A percentile compares a stretch with the other conserved stretches of the same genome.
Conservation (phyloP, 129 eudicot genomes). For the Pittosporum tobira region DNA sequence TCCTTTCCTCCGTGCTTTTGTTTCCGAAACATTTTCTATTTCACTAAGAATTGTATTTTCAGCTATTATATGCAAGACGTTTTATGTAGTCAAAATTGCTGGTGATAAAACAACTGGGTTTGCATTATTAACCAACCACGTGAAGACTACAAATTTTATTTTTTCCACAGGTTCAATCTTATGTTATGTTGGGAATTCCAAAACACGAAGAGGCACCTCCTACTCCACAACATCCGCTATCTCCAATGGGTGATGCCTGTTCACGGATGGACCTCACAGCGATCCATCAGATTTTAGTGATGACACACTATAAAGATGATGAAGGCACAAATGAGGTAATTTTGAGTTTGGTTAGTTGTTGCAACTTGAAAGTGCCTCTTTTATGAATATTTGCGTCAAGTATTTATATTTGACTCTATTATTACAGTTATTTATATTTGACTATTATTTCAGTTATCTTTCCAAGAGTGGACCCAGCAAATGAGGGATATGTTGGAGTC, state of each 20-base stretch:
- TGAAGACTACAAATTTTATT: neutral
- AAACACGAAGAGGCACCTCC: slow-evolving; percentile 80
- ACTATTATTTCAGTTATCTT: slow-evolving; percentile 42
- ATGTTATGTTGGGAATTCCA: slow-evolving; percentile 74
- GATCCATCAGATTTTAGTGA: slow-evolving; percentile 69
- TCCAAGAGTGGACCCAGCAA: slow-evolving; percentile 98
- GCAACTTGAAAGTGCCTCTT: too few species aligned
- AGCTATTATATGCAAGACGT: too few species aligned
- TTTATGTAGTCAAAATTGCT: neutral
- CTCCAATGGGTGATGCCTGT: slow-evolving; percentile 97
- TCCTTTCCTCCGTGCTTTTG: too few species aligned
- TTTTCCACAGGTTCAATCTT: slow-evolving; percentile 59
- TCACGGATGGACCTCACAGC: slow-evolving; percentile 80
- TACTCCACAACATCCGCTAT: slow-evolving; percentile 71
- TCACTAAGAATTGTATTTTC: too few species aligned
- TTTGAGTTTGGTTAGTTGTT: neutral
- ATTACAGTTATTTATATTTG: too few species aligned
- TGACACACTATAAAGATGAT: slow-evolving; percentile 67
- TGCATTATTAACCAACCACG: neutral
- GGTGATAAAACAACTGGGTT: neutral
- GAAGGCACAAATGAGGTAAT: slow-evolving; percentile 85
- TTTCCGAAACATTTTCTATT: too few species aligned
- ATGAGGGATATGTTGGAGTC: slow-evolving; percentile 97
- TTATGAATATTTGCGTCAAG: neutral
- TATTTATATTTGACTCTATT: neutral